Evolutionary conservation across 1,284 basidiomycete genomes (phyloP).

Genomic region (Puccinia hordei): DNA sequence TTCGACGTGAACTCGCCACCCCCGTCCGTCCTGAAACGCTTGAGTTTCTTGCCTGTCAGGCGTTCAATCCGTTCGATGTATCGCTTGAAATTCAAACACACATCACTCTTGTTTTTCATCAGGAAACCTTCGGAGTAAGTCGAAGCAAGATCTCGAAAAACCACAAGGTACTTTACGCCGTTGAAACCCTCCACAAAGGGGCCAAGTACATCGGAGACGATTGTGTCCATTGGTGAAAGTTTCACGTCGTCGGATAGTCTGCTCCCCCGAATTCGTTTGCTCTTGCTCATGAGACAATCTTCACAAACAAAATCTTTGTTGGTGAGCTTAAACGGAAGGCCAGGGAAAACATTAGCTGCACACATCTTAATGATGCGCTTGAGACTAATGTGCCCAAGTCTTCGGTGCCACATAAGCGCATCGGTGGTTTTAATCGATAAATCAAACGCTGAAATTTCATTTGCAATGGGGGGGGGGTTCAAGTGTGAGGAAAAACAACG

Average conservation of each 20-base stretch:
- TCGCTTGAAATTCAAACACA: background rate
- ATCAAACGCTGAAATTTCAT: background rate
- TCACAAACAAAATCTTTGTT: slow-evolving; percentile 20
- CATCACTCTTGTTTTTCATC: slow-evolving; percentile 6
- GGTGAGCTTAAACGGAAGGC: background rate
- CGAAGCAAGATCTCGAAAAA: background rate
- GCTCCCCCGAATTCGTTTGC: background rate
- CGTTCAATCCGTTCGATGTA: slow-evolving; percentile 14
- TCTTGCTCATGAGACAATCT: slow-evolving; percentile 24
- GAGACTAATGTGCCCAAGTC: slow-evolving; percentile 20
- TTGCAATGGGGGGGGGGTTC: no score
- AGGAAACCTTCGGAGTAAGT: slow-evolving; percentile 19
- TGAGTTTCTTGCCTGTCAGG: background rate
- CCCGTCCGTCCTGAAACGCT: no score
- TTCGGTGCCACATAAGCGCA: slow-evolving; percentile 21
- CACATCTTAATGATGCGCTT: slow-evolving; percentile 9
- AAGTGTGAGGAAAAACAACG: background rate
- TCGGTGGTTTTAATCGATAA: background rate
- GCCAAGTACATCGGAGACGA: slow-evolving; percentile 30
- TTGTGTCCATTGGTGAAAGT: background rate
- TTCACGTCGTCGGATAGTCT: background rate
- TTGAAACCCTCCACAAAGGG: slow-evolving; percentile 14
- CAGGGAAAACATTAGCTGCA: no score
- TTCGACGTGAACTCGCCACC: background rate
- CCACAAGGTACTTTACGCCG: background rate